Percentiles rank a stretch among this genome's conserved stretches.
phyloP scores from a whole-genome alignment of 2,329 filamentous ascomycete species.

The Aspergillus fructus region DNA sequence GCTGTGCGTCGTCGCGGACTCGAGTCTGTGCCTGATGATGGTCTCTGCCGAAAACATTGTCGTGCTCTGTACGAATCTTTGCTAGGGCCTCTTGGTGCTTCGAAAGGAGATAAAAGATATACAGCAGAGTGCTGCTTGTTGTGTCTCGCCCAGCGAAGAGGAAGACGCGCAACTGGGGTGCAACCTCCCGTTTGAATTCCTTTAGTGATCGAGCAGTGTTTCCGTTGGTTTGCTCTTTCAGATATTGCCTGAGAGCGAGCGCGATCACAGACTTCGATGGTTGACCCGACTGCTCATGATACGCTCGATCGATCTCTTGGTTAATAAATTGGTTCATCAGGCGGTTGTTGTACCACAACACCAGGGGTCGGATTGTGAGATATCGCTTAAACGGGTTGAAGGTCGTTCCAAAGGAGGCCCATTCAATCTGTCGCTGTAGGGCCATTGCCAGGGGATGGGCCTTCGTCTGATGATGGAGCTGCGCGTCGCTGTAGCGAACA shows the following conservation, averaged over 20 bases:
- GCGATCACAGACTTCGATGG: conserved; percentile 6
- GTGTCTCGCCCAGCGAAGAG: conserved; percentile 36
- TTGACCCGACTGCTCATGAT: background rate
- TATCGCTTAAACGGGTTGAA: background rate
- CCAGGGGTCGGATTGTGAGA: background rate
- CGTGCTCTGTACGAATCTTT: conserved; percentile 51
- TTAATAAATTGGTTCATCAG: conserved; percentile 5
- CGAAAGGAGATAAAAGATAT: conserved; percentile 38
- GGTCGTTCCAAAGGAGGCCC: conserved; percentile 4
- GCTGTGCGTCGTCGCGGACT: conserved; percentile 44
- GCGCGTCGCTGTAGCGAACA: background rate
- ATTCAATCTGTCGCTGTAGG: conserved; percentile 1
- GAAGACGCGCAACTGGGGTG: conserved; percentile 9
- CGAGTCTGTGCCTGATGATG: conserved; percentile 34
- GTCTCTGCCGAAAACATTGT: conserved; percentile 50
- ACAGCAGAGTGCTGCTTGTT: conserved; percentile 28
- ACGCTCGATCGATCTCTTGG: background rate
- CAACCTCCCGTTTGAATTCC: background rate
- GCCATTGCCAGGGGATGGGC: conserved; percentile 3
- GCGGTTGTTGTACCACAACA: conserved; percentile 4
- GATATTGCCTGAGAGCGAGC: conserved; percentile 1
- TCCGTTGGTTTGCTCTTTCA: background rate
- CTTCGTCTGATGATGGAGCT: conserved; percentile 1
- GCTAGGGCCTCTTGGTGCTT: conserved; percentile 34
- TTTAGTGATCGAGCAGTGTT: background rate